These are phyloP conservation scores for Cubamyces sp. DNA, from an alignment of 768 basidiomycete species.

Conservation along the genomic window DNA sequence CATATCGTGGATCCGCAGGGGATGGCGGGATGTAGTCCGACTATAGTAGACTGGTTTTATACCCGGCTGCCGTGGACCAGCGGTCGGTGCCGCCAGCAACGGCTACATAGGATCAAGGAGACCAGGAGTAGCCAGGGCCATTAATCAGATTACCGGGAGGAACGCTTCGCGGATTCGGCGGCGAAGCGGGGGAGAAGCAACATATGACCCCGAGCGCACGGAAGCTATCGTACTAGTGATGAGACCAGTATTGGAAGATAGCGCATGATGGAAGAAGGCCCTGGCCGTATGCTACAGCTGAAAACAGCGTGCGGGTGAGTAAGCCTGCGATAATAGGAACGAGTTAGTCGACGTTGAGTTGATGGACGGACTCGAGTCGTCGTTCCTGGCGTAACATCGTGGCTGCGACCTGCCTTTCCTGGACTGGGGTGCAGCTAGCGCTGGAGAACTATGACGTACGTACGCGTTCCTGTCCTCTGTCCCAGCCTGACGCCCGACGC, in stretches of 20 bases:
- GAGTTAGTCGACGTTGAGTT: too few relatives aligned
- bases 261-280: too few relatives aligned
- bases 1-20: not conserved
- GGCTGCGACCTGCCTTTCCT: too few relatives aligned
- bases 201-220: not conserved
- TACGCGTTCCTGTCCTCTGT: not conserved
- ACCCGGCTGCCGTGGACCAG: not conserved
- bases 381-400: not conserved
- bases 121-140: constrained; percentile 1
- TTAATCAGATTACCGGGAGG: not conserved
- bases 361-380: not conserved
- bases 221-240: not conserved
- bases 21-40: not conserved
- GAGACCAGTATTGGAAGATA: not conserved
- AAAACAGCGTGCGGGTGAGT: too few relatives aligned
- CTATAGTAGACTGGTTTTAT: not conserved
- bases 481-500: too few relatives aligned
- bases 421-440: too few relatives aligned
- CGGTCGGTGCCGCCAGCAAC: too few relatives aligned
- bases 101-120: too few relatives aligned
- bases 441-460: not conserved
- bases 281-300: too few relatives aligned
- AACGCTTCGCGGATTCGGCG: not conserved
- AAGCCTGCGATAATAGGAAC: too few relatives aligned
- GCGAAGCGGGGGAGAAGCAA: not conserved